Base-by-base conservation (phyloP, 257 asterid genomes). In the Solanum chmielewskii region DNA sequence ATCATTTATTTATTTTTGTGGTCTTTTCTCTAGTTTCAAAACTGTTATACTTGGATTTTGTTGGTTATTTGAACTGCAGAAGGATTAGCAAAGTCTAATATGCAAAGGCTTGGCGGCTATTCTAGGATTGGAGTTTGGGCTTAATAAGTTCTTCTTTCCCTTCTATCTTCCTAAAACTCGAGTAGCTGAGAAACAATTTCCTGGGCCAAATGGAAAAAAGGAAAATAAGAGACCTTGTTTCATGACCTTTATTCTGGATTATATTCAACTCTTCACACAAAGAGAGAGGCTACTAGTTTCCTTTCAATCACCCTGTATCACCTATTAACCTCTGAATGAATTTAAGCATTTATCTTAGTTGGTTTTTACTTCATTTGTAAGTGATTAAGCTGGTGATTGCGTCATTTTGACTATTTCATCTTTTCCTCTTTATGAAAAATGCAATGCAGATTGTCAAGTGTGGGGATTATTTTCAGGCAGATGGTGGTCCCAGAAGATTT, bases 401-500 rank as follows among this genome's bases (percentile, higher is more conserved):
- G 5, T 81, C 85, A 18, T 31, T 49, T 81, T 49, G 37, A 31
- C 59, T 7, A 49, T 81, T 66, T 81, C 45, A 81, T 81, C 45
- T 33, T 49, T 31, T 5, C 85, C 45, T 47, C 68, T 27, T 9
- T 80, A 47, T 45, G 42, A 52, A 84, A 84, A 83, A 73, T 88
- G 86, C 70, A 74, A 56, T 90, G 91, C 99, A 96, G 99, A 92
- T 90, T 82, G 92, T 92, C 88, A 97, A 97, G 88, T 96, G 99
- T 88, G 97, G 95, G 78, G 98, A 96, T 89, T 97, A 96, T 89
- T 96, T 96, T 91, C 99, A 96, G 90, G 98, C 98, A 12, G 99
- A 97, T 88, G 93, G 93, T 88, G 97, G 98, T 64, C 98, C 98
- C 52, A 92, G 99, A 91, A 94, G 91, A 87, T 95, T 95, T 88